Conservation (phyloP, 768 basidiomycete species). For the Mycena indigotica region DNA sequence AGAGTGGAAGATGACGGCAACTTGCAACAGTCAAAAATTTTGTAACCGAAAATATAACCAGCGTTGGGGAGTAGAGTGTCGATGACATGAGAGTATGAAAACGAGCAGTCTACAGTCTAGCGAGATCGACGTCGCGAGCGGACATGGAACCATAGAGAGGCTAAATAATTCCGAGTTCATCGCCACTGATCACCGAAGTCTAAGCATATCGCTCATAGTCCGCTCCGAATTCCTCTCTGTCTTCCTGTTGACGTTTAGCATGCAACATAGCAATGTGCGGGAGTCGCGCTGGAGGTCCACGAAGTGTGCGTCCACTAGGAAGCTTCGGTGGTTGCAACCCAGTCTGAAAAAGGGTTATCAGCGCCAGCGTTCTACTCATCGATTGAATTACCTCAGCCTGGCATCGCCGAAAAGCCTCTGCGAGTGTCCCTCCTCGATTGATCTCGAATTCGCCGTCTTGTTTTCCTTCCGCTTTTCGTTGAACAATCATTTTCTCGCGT, state of each 20-base stretch:
- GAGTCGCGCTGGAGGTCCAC: constrained; percentile 25
- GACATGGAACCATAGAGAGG: too few species aligned
- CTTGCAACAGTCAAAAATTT: too few species aligned
- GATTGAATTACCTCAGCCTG: constrained; percentile 20
- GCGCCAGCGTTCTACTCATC: not conserved
- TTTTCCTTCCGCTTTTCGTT: constrained; percentile 15
- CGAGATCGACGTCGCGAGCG: too few species aligned
- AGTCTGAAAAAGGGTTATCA: constrained; percentile 12
- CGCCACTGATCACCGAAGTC: not conserved
- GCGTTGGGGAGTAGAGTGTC: too few species aligned
- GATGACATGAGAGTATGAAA: too few species aligned
- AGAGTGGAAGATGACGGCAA: too few species aligned
- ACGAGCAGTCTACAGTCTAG: too few species aligned
- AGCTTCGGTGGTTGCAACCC: constrained; percentile 26
- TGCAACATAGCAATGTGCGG: constrained; percentile 24
- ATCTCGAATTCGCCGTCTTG: constrained; percentile 24
- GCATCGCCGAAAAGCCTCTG: constrained; percentile 24
- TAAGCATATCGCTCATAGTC: not conserved
- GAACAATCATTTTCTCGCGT: constrained; percentile 20
- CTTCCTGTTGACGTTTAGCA: constrained; percentile 24
- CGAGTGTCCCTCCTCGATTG: constrained; percentile 30
- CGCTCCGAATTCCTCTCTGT: constrained; percentile 20
- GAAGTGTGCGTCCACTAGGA: constrained; percentile 26
- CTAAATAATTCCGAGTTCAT: too few species aligned
- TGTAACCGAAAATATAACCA: too few species aligned